These are phyloP conservation scores for Stemphylium lycopersici DNA, from an alignment of 2,329 filamentous ascomycete species.

Conservation along the genomic window DNA sequence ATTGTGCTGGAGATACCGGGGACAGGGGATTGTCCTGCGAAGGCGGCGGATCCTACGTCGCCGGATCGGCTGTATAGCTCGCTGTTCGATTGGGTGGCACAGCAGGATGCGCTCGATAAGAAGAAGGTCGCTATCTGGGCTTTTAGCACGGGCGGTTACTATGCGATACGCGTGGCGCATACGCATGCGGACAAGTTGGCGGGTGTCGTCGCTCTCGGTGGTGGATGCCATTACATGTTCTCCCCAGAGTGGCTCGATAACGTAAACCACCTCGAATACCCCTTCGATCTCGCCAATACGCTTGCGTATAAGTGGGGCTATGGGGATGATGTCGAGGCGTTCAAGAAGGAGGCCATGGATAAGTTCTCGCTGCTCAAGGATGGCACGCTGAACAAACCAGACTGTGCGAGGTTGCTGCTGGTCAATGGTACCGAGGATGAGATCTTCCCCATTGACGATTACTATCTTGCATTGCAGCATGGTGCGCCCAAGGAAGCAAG, in stretches of 20 bases:
- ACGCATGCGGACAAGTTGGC: slow-evolving; percentile 60
- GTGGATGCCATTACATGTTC: slow-evolving; percentile 64
- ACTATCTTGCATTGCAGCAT: slow-evolving; percentile 60
- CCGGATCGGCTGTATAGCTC: slow-evolving; percentile 62
- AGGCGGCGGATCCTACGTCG: slow-evolving; percentile 52
- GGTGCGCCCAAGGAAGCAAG: slow-evolving; percentile 60
- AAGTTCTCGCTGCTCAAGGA: slow-evolving; percentile 63
- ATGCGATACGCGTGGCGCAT: slow-evolving; percentile 63
- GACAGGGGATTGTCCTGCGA: slow-evolving; percentile 62
- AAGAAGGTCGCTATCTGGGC: slow-evolving; percentile 60
- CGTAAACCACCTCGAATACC: slow-evolving; percentile 64
- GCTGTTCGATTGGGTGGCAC: slow-evolving; percentile 61
- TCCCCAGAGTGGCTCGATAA: slow-evolving; percentile 59
- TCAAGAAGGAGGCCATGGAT: slow-evolving; percentile 55
- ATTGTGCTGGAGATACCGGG: slow-evolving; percentile 64
- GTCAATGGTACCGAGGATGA: slow-evolving; percentile 66
- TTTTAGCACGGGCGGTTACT: slow-evolving; percentile 65
- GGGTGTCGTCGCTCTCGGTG: slow-evolving; percentile 61
- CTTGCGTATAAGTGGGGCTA: slow-evolving; percentile 58
- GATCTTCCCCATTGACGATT: slow-evolving; percentile 68
- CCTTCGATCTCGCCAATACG: slow-evolving; percentile 62
- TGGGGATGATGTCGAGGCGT: slow-evolving; percentile 45
- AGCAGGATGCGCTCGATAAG: slow-evolving; percentile 56
- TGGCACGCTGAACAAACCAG: slow-evolving; percentile 59
- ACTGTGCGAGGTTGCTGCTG: slow-evolving; percentile 58